Evolutionary conservation across 108 stramenopile genomes (phyloP).

Genomic region (Bacterosira constricta): DNA sequence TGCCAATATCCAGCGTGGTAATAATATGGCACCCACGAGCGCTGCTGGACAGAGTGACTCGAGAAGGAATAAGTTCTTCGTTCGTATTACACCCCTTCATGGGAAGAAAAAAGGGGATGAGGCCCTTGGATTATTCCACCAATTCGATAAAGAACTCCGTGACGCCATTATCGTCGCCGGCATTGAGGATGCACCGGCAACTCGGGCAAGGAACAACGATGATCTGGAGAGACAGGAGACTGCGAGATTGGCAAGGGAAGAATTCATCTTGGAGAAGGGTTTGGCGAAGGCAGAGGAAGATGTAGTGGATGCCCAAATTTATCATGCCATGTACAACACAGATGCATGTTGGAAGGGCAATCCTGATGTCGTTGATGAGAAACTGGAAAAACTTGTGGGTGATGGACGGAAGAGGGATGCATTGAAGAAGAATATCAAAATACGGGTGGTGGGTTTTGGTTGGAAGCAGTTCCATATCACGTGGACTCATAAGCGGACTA

Average conservation of each 20-base stretch:
- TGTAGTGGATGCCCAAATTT: slow-evolving; percentile 14
- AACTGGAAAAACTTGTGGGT: not conserved
- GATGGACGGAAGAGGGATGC: not conserved
- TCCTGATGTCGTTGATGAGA: not conserved
- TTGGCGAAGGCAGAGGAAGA: not conserved
- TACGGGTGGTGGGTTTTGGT: slow-evolving; percentile 7
- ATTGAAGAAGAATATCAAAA: not conserved
- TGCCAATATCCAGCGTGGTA: slow-evolving; percentile 6
- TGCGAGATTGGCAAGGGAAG: slow-evolving; percentile 8
- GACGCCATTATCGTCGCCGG: not conserved
- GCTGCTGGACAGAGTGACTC: not conserved
- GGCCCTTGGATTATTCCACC: slow-evolving; percentile 23
- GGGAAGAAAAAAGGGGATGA: not conserved
- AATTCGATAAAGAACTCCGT: not conserved
- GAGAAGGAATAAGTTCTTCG: not conserved
- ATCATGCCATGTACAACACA: slow-evolving; percentile 14
- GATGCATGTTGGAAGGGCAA: slow-evolving; percentile 20
- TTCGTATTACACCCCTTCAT: not conserved
- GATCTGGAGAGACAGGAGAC: slow-evolving; percentile 5
- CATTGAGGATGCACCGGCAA: slow-evolving; percentile 16
- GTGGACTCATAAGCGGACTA: no score
- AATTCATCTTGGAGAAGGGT: slow-evolving; percentile 9
- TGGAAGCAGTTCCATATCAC: no score
- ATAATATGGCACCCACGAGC: not conserved
- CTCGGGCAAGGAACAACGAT: not conserved